Conservation (phyloP, 176 grass and related monocot genomes). For the Triticum monococcum region DNA sequence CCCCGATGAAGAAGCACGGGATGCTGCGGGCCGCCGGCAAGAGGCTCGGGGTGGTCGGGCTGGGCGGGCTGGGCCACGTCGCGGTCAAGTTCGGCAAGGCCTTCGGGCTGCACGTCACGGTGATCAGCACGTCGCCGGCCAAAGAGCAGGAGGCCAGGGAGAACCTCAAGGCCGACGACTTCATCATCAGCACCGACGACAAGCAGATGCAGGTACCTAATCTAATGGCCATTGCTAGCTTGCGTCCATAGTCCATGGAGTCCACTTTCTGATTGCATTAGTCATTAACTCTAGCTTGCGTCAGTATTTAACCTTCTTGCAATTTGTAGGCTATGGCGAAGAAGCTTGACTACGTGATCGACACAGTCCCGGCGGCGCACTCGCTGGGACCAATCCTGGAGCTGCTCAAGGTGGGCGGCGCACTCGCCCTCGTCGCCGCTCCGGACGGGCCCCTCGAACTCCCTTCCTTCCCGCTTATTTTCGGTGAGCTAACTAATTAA, state of each 20-base stretch:
- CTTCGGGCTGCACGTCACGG: constrained; percentile 54
- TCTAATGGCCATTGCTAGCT: background rate
- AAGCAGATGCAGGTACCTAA: constrained; percentile 56
- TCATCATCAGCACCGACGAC: constrained; percentile 55
- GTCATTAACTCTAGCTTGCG: too few relatives aligned
- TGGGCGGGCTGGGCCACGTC: constrained; percentile 72
- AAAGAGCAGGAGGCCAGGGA: constrained; percentile 74
- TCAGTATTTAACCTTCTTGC: too few relatives aligned
- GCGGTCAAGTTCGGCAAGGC: constrained; percentile 78
- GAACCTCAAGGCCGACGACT: constrained; percentile 48
- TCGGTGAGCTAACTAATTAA: constrained; percentile 36
- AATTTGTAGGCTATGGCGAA: constrained; percentile 26
- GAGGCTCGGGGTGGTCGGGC: constrained; percentile 60
- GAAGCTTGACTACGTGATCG: constrained; percentile 75
- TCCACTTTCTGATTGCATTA: too few relatives aligned
- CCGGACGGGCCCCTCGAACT: constrained; percentile 81
- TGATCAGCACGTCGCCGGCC: constrained; percentile 66
- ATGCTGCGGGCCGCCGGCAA: constrained; percentile 44
- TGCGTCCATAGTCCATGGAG: too few relatives aligned
- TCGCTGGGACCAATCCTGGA: constrained; percentile 76
- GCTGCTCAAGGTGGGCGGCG: constrained; percentile 73
- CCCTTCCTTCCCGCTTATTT: constrained; percentile 85
- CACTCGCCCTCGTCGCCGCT: constrained; percentile 68
- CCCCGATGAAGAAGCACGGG: constrained; percentile 70
- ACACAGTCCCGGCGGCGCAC: constrained; percentile 69